These are phyloP conservation scores for Amanita thiersii DNA, from an alignment of 768 basidiomycete genomes.

Conservation along the genomic window DNA sequence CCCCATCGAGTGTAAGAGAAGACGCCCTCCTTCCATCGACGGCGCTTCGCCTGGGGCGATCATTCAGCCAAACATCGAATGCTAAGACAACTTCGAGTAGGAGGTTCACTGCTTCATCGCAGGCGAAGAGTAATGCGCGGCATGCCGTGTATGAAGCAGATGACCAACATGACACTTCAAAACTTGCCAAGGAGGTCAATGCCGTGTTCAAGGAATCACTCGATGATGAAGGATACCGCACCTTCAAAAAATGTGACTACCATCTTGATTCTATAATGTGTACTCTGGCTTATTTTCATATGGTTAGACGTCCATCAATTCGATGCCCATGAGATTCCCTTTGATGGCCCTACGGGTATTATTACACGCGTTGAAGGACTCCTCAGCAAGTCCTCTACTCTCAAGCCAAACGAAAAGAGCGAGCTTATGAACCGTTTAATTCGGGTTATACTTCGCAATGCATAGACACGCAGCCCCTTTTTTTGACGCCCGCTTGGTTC, in stretches of 20 bases:
- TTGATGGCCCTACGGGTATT: conserved; percentile 68
- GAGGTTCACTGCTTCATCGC: conserved; percentile 14
- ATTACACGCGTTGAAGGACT: conserved; percentile 56
- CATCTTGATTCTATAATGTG: conserved; percentile 7
- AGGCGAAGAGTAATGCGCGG: conserved; percentile 14
- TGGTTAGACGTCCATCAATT: conserved; percentile 62
- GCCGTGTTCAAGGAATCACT: conserved; percentile 38
- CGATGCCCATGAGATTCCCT: conserved; percentile 66
- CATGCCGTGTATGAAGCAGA: conserved; percentile 14
- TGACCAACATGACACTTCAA: conserved; percentile 22
- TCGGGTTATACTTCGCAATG: conserved; percentile 48
- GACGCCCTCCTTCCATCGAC: conserved; percentile 52
- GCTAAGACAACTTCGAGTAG: conserved; percentile 16
- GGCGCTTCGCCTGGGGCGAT: conserved; percentile 25
- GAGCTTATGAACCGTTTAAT: conserved; percentile 53
- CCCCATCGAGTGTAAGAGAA: conserved; percentile 58
- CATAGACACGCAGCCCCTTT: conserved; percentile 14
- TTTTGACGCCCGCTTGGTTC: background rate
- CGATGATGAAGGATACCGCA: conserved; percentile 35
- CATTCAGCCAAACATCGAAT: conserved; percentile 23
- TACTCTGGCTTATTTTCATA: conserved; percentile 12
- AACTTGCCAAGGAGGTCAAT: conserved; percentile 37
- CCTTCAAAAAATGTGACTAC: conserved; percentile 62
- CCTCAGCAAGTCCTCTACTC: conserved; percentile 37
- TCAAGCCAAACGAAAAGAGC: conserved; percentile 39